phyloP scores from a whole-genome alignment of 192 early-diverging fungal genomes.

The Rhizophlyctis rosea region DNA sequence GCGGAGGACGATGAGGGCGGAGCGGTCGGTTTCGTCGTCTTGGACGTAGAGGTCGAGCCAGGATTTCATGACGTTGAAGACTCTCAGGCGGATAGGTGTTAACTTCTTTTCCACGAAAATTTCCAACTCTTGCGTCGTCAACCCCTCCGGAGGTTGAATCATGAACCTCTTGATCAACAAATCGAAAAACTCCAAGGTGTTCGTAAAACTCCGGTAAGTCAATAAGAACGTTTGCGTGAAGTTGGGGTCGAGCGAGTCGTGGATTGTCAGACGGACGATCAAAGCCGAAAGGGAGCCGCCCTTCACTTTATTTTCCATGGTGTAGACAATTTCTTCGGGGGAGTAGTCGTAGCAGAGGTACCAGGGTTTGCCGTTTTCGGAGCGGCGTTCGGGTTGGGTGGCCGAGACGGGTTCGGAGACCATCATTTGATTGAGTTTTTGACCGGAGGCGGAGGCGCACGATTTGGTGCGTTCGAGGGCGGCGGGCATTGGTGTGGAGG shows the following conservation, averaged over 20 bases:
- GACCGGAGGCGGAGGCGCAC: too few relatives aligned
- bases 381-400: slow-evolving; percentile 5
- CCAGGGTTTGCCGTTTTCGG: slow-evolving; percentile 40
- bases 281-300: slow-evolving; percentile 68
- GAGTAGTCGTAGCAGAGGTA: slow-evolving; percentile 58
- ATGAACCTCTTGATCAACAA: slow-evolving; percentile 74
- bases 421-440: background rate
- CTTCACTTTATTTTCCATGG: slow-evolving; percentile 66
- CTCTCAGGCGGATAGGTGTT: slow-evolving; percentile 87
- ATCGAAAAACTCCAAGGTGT: slow-evolving; percentile 72
- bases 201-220: slow-evolving; percentile 91
- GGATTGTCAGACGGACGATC: slow-evolving; percentile 69
- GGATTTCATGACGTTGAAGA: slow-evolving; percentile 91
- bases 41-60: slow-evolving; percentile 92
- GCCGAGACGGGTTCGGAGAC: background rate
- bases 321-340: slow-evolving; percentile 57
- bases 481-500: too few relatives aligned
- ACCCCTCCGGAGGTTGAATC: slow-evolving; percentile 65
- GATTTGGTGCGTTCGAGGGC: too few relatives aligned
- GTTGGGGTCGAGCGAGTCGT: slow-evolving; percentile 68
- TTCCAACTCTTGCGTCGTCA: slow-evolving; percentile 63
- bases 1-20: slow-evolving; percentile 61
- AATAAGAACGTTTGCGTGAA: slow-evolving; percentile 87
- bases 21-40: slow-evolving; percentile 70
- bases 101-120: slow-evolving; percentile 84